Conservation (phyloP, 306 rosid species). For the Acacia crassicarpa region DNA sequence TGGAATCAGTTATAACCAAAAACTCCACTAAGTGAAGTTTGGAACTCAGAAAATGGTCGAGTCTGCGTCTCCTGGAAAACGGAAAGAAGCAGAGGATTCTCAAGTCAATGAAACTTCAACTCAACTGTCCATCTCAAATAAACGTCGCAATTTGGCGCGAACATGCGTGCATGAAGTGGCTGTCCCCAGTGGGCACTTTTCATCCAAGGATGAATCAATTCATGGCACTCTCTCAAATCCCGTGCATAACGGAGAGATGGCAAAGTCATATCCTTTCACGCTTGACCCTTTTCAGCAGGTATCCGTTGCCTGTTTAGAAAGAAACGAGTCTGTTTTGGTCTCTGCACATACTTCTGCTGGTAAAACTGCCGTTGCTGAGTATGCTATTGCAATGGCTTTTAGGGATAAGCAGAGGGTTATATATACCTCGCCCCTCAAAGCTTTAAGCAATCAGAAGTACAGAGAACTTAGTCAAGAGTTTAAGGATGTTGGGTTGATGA, state of each 20-base stretch:
- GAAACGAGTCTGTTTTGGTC: conserved; percentile 86
- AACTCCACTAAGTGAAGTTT: not conserved
- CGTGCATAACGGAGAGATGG: conserved; percentile 53
- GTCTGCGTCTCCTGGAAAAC: conserved; percentile 49
- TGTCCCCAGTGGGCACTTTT: conserved; percentile 62
- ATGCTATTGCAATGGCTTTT: conserved; percentile 94
- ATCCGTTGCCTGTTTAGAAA: conserved; percentile 82
- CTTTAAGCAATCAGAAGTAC: conserved; percentile 90
- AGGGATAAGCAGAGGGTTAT: conserved; percentile 86
- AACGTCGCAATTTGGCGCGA: conserved; percentile 49
- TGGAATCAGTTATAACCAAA: not conserved
- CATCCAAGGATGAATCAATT: conserved; percentile 55
- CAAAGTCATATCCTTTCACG: conserved; percentile 65
- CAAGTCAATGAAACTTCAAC: conserved; percentile 10
- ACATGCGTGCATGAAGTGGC: conserved; percentile 96
- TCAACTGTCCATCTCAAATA: conserved; percentile 34
- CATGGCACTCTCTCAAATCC: conserved; percentile 86
- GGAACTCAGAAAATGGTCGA: conserved; percentile 50
- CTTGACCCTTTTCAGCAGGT: conserved; percentile 94
- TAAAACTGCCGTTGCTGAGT: conserved; percentile 94
- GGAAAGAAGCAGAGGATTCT: conserved; percentile 38
- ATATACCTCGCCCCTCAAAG: conserved; percentile 90
- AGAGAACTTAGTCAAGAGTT: conserved; percentile 87
- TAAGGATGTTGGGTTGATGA: conserved; percentile 86
- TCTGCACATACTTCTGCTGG: conserved; percentile 99